A percentile compares a stretch with the other conserved stretches of the same genome.
These are phyloP conservation scores for Cynanchum wilfordii DNA, from an alignment of 257 asterid genomes.

Conservation along the genomic window DNA sequence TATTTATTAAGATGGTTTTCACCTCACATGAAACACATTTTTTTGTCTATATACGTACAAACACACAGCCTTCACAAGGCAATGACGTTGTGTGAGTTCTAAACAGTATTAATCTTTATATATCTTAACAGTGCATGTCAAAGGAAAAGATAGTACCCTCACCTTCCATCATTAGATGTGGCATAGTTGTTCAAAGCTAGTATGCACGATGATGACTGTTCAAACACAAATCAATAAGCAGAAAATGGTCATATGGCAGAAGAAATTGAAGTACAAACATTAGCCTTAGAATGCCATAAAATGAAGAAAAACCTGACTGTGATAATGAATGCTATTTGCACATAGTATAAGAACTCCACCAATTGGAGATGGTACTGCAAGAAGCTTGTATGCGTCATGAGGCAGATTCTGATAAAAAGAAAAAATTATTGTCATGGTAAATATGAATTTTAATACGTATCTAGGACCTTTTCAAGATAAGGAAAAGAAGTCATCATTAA, in stretches of 20 bases:
- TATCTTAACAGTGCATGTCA: background rate
- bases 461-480: background rate
- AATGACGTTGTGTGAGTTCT: background rate
- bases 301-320: slow-evolving; percentile 72
- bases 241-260: slow-evolving; percentile 19
- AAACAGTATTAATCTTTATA: background rate
- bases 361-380: slow-evolving; percentile 97
- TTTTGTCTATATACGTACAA: background rate
- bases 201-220: slow-evolving; percentile 85
- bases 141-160: slow-evolving; percentile 18
- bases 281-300: slow-evolving; percentile 12
- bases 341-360: slow-evolving; percentile 95
- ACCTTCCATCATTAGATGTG: slow-evolving; percentile 70
- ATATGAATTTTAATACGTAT: background rate
- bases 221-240: slow-evolving; percentile 26
- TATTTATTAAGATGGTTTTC: background rate
- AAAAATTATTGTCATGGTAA: slow-evolving; percentile 13
- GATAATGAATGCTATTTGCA: slow-evolving; percentile 93
- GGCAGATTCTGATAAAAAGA: slow-evolving; percentile 67
- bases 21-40: background rate
- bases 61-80: background rate
- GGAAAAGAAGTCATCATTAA: background rate
- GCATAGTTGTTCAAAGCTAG: slow-evolving; percentile 85
- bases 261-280: slow-evolving; percentile 11
- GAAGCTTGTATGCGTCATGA: slow-evolving; percentile 97